phyloP scores from a whole-genome alignment of 371 early-diverging fungal species.

The Nematocida ironsii region DNA sequence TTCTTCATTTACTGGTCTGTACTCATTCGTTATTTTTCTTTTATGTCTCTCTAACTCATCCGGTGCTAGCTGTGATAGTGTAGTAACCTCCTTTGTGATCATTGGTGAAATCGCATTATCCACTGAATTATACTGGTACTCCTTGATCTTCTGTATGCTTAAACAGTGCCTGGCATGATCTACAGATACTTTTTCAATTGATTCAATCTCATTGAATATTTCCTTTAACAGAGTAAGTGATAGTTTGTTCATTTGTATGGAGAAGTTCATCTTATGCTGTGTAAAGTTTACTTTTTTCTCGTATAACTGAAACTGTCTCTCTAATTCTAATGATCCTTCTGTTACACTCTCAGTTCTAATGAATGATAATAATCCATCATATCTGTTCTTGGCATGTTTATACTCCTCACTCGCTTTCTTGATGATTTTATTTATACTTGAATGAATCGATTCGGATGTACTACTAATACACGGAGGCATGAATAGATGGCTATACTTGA shows the following conservation, averaged over 20 bases:
- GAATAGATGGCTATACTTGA: constrained; percentile 42
- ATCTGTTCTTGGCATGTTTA: constrained; percentile 28
- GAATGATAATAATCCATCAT: background rate
- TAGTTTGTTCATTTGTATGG: constrained; percentile 39
- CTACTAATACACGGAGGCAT: constrained; percentile 19
- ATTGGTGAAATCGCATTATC: constrained; percentile 7
- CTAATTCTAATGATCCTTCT: constrained; percentile 16
- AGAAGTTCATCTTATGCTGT: constrained; percentile 40
- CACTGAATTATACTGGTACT: constrained; percentile 22
- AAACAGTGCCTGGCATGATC: constrained; percentile 9
- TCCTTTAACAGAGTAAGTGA: constrained; percentile 11
- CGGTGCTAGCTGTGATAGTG: background rate
- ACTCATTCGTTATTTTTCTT: constrained; percentile 39
- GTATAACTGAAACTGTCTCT: constrained; percentile 42
- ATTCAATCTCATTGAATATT: constrained; percentile 40
- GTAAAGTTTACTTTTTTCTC: constrained; percentile 51
- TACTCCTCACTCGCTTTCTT: constrained; percentile 44
- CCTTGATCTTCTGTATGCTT: constrained; percentile 6
- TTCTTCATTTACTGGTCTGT: constrained; percentile 32
- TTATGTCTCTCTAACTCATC: constrained; percentile 55
- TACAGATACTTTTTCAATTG: constrained; percentile 12
- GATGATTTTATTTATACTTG: background rate
- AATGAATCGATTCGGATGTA: background rate
- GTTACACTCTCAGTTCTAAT: background rate
- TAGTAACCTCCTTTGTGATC: constrained; percentile 22